phyloP scores from a whole-genome alignment of 208 protist species.

The Leishmania tropica region DNA sequence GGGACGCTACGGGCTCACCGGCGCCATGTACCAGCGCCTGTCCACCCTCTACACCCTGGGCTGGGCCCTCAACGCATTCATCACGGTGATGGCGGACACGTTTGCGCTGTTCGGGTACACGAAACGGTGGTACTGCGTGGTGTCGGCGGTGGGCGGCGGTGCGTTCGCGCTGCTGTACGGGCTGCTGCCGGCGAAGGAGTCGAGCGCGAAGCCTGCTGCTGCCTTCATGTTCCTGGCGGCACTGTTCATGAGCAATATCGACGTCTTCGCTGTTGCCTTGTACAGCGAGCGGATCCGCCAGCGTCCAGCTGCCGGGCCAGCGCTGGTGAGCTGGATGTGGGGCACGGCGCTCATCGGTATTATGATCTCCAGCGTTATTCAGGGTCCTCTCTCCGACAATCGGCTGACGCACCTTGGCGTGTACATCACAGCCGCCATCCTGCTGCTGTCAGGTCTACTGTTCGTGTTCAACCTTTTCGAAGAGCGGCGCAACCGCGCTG shows the following conservation, averaged over 20 bases:
- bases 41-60: slow-evolving; percentile 51
- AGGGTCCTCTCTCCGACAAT: slow-evolving; percentile 61
- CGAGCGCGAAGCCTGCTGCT: slow-evolving; percentile 37
- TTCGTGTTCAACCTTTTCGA: slow-evolving; percentile 67
- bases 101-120: slow-evolving; percentile 71
- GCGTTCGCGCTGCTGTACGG: slow-evolving; percentile 52
- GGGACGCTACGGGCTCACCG: slow-evolving; percentile 42
- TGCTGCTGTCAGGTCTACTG: slow-evolving; percentile 44
- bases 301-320: slow-evolving; percentile 36
- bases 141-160: slow-evolving; percentile 53
- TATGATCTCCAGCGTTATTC: slow-evolving; percentile 42
- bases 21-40: slow-evolving; percentile 55
- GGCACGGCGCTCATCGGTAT: slow-evolving; percentile 43
- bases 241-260: slow-evolving; percentile 61
- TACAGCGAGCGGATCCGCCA: slow-evolving; percentile 68
- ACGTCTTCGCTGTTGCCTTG: slow-evolving; percentile 67
- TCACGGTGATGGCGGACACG: slow-evolving; percentile 62
- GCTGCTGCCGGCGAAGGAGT: slow-evolving; percentile 43
- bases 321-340: slow-evolving; percentile 72
- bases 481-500: slow-evolving; percentile 51
- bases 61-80: slow-evolving; percentile 70
- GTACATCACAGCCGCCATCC: slow-evolving; percentile 43
- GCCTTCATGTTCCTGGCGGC: slow-evolving; percentile 56
- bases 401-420: slow-evolving; percentile 42
- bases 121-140: slow-evolving; percentile 73